phyloP scores from a whole-genome alignment of 768 basidiomycete species.

The Lentinula edodes region DNA sequence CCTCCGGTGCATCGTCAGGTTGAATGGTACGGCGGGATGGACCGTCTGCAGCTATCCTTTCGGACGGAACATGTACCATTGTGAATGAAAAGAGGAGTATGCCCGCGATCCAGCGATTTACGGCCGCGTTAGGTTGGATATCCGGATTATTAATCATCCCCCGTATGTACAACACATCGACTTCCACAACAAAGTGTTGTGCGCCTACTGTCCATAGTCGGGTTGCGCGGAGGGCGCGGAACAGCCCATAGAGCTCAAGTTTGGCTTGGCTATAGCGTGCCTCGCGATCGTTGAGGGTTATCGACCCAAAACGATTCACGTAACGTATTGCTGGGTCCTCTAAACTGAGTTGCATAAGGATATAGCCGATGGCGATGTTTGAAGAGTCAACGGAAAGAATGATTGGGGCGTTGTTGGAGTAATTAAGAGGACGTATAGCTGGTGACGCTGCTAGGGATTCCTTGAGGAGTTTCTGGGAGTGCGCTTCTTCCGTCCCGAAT shows the following conservation, averaged over 20 bases:
- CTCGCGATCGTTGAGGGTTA: conserved; percentile 23
- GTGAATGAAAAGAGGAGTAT: conserved; percentile 13
- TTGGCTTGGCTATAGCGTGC: conserved; percentile 27
- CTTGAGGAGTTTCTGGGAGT: no score
- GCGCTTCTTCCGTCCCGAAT: no score
- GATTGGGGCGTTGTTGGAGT: no score
- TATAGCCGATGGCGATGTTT: conserved; percentile 22
- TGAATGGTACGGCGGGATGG: conserved; percentile 16
- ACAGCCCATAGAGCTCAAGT: conserved; percentile 28
- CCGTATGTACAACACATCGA: conserved; percentile 18
- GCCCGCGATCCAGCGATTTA: conserved; percentile 14
- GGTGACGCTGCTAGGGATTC: no score
- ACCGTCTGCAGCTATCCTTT: conserved; percentile 20
- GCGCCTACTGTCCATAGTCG: conserved; percentile 15
- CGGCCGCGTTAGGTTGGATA: neutral
- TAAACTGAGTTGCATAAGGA: conserved; percentile 19
- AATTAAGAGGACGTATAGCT: no score
- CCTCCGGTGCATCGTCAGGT: conserved; percentile 2
- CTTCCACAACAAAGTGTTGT: conserved; percentile 15
- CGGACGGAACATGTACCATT: no score
- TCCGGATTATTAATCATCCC: conserved; percentile 4
- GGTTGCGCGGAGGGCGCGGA: conserved; percentile 18
- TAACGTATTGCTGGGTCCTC: neutral
- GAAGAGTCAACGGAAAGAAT: conserved; percentile 17
- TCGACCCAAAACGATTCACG: conserved; percentile 21